Conservation (phyloP, 768 basidiomycete species). For the Terana coerulea region DNA sequence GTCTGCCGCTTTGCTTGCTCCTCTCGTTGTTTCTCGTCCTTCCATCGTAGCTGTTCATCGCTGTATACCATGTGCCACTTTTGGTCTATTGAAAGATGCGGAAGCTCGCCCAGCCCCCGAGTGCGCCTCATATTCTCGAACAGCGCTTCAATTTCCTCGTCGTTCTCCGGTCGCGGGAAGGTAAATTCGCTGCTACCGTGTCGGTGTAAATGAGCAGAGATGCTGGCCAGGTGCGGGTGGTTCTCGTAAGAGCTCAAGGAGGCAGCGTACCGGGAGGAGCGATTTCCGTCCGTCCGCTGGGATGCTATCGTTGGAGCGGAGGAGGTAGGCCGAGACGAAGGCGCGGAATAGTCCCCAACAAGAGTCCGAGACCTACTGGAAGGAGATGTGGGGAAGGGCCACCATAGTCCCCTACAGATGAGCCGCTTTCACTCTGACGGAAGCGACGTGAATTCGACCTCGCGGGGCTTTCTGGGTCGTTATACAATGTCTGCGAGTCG, state of each 20-base stretch:
- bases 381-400: slow-evolving; percentile 29
- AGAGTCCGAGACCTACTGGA: slow-evolving; percentile 20
- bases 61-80: slow-evolving; percentile 92
- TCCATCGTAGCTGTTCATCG: slow-evolving; percentile 78
- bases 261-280: slow-evolving; percentile 59
- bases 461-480: slow-evolving; percentile 41
- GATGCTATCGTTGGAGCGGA: slow-evolving; percentile 38
- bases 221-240: slow-evolving; percentile 51
- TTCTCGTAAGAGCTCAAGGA: slow-evolving; percentile 52
- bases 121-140: slow-evolving; percentile 76
- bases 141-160: slow-evolving; percentile 73
- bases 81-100: slow-evolving; percentile 65
- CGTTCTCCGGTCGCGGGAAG: slow-evolving; percentile 73
- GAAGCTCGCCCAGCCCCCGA: slow-evolving; percentile 60
- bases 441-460: slow-evolving; percentile 36
- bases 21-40: slow-evolving; percentile 62
- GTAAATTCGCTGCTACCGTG: slow-evolving; percentile 49
- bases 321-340: slow-evolving; percentile 25
- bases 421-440: slow-evolving; percentile 55
- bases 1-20: slow-evolving; percentile 57
- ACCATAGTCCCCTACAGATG: slow-evolving; percentile 52
- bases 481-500: slow-evolving; percentile 58
- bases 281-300: slow-evolving; percentile 52
- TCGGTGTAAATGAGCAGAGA: slow-evolving; percentile 30
- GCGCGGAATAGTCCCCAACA: slow-evolving; percentile 13